Evolutionary conservation across 108 stramenopile species (phyloP), one percentile per base, ranked within the genome.

Genomic region (Skeletonema tropicum): DNA sequence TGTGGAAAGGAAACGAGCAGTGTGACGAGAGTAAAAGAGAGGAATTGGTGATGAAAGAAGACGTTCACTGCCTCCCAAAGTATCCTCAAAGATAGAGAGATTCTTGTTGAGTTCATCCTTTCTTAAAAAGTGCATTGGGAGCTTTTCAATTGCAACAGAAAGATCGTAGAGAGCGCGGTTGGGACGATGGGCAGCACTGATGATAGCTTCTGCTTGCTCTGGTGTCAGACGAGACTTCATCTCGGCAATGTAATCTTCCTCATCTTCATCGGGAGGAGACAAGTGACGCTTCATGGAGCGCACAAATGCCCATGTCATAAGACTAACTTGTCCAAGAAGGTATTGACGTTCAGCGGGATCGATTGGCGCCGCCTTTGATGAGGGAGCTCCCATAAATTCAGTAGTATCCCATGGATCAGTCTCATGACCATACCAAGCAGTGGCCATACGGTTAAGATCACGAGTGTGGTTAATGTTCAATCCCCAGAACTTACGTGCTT

Each of bases 61-160:
- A 70, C 88, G 88, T 66, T 89, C 88, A 41, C 58, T 57, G 32
- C 73, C 58, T 59, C 82, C 82, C 45, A 83, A 46, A 49, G 70
- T 68, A 45, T 83, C 82, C 60, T 78, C 64, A 48, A 84, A 83
- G 73, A 90, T 86, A 60, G 87, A 81, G 36, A 84, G 45, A 68
- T 85, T 64, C 25, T 48, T 68, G 62, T 90, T 71, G 55, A 90
- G 68, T 57, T 85, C 83, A 42, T 86, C 70, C 76, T 84, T 86
- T 77, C 87, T 65, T 76, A 88, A 73, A 17, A 84, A 89, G 73
- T 89, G 86, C 88, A 89, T 89, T 31, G 86, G 86, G 23, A 86
- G 81, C 12, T 70, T 62, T 33, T 89, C 86, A 42, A 89, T 81
- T 59, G 88, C 86, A 45, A 71, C 64, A 11, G 64, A 70, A 15